Percentiles rank a stretch among this genome's conserved stretches.
phyloP scores from a whole-genome alignment of 495 filamentous ascomycete species.

The Massariosphaeria phaeospora region DNA sequence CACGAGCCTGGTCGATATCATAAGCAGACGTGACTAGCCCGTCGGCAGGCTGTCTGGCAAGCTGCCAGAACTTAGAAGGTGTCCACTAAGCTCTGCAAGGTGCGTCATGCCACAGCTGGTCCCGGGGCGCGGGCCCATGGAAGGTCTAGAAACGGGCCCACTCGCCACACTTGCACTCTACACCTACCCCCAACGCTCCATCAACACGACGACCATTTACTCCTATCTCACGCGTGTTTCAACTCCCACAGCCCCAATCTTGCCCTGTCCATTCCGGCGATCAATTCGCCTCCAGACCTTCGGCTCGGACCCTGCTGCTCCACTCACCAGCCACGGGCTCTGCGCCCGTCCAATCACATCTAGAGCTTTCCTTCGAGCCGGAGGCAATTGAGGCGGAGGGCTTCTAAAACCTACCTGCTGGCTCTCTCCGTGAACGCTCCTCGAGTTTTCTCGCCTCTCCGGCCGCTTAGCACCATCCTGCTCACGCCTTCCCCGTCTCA shows the following conservation, averaged over 20 bases:
- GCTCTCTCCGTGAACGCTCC: conserved; percentile 3
- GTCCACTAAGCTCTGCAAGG: conserved; percentile 20
- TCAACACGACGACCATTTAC: conserved; percentile 6
- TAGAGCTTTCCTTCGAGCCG: neutral
- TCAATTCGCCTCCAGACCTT: conserved; percentile 29
- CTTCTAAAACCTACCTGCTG: conserved; percentile 9
- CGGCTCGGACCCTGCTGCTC: conserved; percentile 7
- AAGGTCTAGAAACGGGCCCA: conserved; percentile 28
- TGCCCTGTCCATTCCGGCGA: conserved; percentile 15
- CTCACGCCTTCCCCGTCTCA: conserved; percentile 18
- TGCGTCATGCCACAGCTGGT: no score
- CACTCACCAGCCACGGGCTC: conserved; percentile 17
- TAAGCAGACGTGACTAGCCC: neutral
- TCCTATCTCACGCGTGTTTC: neutral
- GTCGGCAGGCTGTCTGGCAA: neutral
- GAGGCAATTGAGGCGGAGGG: conserved; percentile 35
- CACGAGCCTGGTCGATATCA: neutral
- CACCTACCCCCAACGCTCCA: conserved; percentile 15
- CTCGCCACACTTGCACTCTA: conserved; percentile 26
- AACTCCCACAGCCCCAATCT: conserved; percentile 2
- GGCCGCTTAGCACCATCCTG: neutral
- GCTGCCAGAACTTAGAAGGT: conserved; percentile 3
- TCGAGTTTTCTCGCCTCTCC: conserved; percentile 14
- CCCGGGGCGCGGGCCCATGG: conserved; percentile 19
- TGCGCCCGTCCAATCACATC: conserved; percentile 21